These are phyloP conservation scores for Phlyctochytrium bullatum DNA, from an alignment of 192 early-diverging fungal species.

Conservation along the genomic window DNA sequence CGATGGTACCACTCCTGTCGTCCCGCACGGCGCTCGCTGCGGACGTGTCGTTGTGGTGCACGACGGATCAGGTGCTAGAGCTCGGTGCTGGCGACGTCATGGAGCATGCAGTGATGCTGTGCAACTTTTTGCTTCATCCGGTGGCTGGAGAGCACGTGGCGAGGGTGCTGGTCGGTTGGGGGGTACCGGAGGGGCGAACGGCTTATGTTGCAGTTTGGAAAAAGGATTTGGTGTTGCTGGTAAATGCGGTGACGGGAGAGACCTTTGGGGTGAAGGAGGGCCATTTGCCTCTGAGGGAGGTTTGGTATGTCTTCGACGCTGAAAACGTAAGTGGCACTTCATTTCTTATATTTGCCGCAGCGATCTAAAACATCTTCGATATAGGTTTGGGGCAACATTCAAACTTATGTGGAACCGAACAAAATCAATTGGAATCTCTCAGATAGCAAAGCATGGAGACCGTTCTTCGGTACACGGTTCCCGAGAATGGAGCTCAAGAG, in stretches of 20 bases:
- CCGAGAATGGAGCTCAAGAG: conserved; percentile 12
- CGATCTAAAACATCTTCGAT: too few relatives aligned
- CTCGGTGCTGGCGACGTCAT: conserved; percentile 45
- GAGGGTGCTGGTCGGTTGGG: conserved; percentile 46
- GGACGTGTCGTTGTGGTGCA: conserved; percentile 36
- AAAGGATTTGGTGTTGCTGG: conserved; percentile 28
- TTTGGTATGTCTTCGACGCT: conserved; percentile 46
- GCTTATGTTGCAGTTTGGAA: conserved; percentile 43
- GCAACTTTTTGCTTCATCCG: conserved; percentile 41
- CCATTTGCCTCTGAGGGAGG: conserved; percentile 40
- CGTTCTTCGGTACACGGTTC: conserved; percentile 28
- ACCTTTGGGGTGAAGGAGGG: conserved; percentile 30
- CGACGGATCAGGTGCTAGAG: conserved; percentile 49
- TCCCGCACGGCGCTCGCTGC: conserved; percentile 30
- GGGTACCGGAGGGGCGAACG: conserved; percentile 39
- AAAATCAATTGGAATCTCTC: conserved; percentile 41
- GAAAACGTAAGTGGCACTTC: conserved; percentile 41
- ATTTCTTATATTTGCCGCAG: too few relatives aligned
- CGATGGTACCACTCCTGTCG: conserved; percentile 46
- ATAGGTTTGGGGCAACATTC: conserved; percentile 56
- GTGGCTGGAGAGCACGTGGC: conserved; percentile 26
- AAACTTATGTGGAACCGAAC: conserved; percentile 32
- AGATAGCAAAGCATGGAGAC: conserved; percentile 29
- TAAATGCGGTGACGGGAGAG: conserved; percentile 47
- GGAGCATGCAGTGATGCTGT: conserved; percentile 56